phyloP scores from a whole-genome alignment of 768 basidiomycete species.

The Mycena indigotica region DNA sequence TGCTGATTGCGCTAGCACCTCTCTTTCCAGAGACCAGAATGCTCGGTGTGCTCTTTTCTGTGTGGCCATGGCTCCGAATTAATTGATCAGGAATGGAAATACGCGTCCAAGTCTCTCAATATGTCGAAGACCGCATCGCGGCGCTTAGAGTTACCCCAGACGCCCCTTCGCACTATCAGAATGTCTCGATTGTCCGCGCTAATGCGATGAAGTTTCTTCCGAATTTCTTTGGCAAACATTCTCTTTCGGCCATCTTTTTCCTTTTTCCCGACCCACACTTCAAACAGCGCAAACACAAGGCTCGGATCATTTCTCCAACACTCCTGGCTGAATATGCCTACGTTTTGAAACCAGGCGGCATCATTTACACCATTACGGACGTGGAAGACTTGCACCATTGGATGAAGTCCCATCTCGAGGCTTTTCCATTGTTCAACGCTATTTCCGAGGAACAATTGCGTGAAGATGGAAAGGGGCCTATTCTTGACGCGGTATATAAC shows the following conservation, averaged over 20 bases:
- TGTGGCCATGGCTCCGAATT: constrained; percentile 1
- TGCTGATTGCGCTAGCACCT: constrained; percentile 86
- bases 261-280: constrained; percentile 99
- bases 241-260: constrained; percentile 93
- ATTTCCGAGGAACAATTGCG: constrained; percentile 77
- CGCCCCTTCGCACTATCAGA: constrained; percentile 61
- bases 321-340: constrained; percentile 97
- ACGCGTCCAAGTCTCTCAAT: constrained; percentile 93
- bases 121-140: constrained; percentile 90
- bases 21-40: constrained; percentile 90
- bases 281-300: constrained; percentile 97
- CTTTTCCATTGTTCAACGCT: constrained; percentile 84
- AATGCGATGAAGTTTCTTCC: constrained; percentile 99
- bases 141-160: constrained; percentile 78
- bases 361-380: constrained; percentile 97
- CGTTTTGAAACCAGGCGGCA: constrained; percentile 88
- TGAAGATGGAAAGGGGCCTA: constrained; percentile 70
- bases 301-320: constrained; percentile 97
- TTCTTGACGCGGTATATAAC: constrained; percentile 80
- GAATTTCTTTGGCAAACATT: constrained; percentile 91
- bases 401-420: constrained; percentile 90
- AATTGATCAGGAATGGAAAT: constrained; percentile 85
- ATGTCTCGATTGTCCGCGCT: constrained; percentile 90
- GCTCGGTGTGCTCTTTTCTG: constrained; percentile 66
- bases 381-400: constrained; percentile 92